Conservation (phyloP, 306 rosid species). For the Biancaea sappan region DNA sequence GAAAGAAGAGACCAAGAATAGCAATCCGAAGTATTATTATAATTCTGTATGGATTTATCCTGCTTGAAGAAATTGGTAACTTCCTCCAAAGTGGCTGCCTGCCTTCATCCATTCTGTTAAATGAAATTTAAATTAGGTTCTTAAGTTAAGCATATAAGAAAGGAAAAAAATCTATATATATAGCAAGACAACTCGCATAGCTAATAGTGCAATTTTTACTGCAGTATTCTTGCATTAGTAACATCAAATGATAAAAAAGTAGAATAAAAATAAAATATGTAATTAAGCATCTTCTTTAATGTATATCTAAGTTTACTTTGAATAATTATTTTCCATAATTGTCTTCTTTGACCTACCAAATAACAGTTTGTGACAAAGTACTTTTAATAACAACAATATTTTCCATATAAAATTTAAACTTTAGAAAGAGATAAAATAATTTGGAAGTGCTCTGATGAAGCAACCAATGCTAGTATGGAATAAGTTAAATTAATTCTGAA, state of each 20-base stretch:
- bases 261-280: neutral
- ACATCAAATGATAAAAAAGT: neutral
- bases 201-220: conserved; percentile 9
- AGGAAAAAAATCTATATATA: neutral
- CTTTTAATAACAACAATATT: neutral
- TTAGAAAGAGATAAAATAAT: neutral
- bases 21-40: conserved; percentile 72
- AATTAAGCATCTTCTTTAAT: neutral
- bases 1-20: conserved; percentile 78
- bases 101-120: conserved; percentile 91
- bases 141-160: neutral
- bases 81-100: conserved; percentile 90
- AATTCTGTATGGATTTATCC: conserved; percentile 85
- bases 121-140: conserved; percentile 16
- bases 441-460: neutral
- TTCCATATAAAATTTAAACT: conserved; percentile 1
- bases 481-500: neutral
- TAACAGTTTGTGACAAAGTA: neutral
- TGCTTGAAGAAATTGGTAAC: conserved; percentile 84
- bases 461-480: neutral
- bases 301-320: neutral
- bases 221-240: neutral
- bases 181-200: no score
- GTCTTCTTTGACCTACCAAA: neutral
- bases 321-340: neutral